Evolutionary conservation across 2,329 filamentous ascomycete genomes (phyloP), one percentile per base, ranked within the genome.

Genomic region (Colletotrichum trifolii): DNA sequence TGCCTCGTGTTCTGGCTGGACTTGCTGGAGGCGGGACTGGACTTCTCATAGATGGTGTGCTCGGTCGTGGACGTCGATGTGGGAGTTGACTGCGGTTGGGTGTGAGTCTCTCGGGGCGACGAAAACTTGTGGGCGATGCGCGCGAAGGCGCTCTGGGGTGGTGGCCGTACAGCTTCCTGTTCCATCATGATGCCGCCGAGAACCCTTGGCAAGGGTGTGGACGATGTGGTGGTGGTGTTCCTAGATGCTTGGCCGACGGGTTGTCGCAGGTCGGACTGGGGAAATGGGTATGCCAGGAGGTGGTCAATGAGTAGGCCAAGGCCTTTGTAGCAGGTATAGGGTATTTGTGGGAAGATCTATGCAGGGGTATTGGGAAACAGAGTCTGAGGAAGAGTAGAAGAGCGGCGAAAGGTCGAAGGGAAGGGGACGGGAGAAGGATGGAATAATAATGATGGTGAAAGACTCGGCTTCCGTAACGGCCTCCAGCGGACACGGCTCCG

Each of bases 91-190:
- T 15, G 45, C 10, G 50, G 8, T 2, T 42, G 50, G 47, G 43
- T 43, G 36, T 62, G 35, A 38, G 47, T 45, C 34, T 67, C 64
- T 45, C 60, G 17, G 3, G 63, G 47, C 13, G 39, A 56, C 11
- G 56, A 53, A 33, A 67, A 45, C 58, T 58, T 67, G 15, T 67
- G 64, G n/a, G 66, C 57, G 10, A 67, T 47, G 33, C 66, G 66
- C 1, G 69, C 63, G 60, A 73, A 69, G 33, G 73, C 66, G 64
- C 59, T 62, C 9, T 58, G 38, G 17, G 43, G 48, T 8, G 63
- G 47, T 8, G 57, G 33, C 42, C 46, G 13, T 9, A 55, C 52
- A 15, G 25, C 6, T 50, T 53, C 53, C 17, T 38, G 40, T 59
- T 64, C 54, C 13, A 36, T 53, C 62, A 65, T 65, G 35, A 12